phyloP scores from a whole-genome alignment of 202 grass and related monocot genomes.

The Carex arenaria region DNA sequence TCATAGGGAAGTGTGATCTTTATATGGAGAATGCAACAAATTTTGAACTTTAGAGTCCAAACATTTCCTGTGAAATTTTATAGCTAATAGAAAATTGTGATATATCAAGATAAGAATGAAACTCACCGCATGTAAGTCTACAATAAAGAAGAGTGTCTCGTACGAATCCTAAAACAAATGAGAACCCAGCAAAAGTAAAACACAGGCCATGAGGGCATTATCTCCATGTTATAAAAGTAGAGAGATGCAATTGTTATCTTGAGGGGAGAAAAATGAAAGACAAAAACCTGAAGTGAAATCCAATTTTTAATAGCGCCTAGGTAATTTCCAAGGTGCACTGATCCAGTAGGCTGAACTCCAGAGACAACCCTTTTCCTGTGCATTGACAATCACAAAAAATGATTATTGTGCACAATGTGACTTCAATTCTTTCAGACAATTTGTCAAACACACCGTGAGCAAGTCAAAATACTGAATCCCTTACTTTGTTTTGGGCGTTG shows the following conservation, averaged over 20 bases:
- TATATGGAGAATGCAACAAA: constrained; percentile 21
- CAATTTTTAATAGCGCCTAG: constrained; percentile 97
- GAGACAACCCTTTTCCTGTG: constrained; percentile 95
- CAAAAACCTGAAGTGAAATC: constrained; percentile 82
- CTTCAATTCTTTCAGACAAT: not conserved
- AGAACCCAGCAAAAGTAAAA: constrained; percentile 5
- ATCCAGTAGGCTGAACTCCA: constrained; percentile 94
- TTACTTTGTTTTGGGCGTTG: constrained; percentile 21
- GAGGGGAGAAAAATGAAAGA: not conserved
- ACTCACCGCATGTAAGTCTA: constrained; percentile 88
- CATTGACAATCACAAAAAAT: not conserved
- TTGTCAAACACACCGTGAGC: constrained; percentile 6
- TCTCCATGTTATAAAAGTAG: constrained; percentile 6
- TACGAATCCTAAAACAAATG: constrained; percentile 68
- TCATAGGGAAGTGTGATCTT: constrained; percentile 97
- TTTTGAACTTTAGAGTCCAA: constrained; percentile 8
- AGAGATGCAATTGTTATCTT: not conserved
- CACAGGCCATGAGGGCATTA: not conserved
- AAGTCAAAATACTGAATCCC: not conserved
- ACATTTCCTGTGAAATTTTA: constrained; percentile 4
- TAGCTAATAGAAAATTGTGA: not conserved
- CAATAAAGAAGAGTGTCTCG: constrained; percentile 97
- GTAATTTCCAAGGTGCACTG: constrained; percentile 96
- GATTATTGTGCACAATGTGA: not conserved
- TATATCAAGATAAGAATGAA: constrained; percentile 16